Evolutionary conservation across 1,284 basidiomycete genomes (phyloP).

Genomic region (Cerrena zonata): DNA sequence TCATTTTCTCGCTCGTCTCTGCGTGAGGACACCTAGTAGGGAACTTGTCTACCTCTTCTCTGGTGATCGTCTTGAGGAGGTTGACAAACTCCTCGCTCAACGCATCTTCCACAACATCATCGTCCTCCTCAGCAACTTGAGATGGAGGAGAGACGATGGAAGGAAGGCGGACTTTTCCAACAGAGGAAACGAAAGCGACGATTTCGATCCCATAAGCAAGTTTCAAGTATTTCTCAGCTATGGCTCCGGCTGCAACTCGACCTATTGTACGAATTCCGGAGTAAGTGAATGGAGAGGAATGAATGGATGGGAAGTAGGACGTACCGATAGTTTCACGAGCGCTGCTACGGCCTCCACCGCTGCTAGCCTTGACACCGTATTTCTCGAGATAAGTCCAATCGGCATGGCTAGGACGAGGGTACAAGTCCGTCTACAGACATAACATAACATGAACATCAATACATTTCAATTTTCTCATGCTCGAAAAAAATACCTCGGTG

Average conservation of each 20-base stretch:
- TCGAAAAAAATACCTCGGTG: conserved; percentile 53
- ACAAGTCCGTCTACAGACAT: conserved; percentile 71
- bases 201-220: conserved; percentile 88
- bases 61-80: conserved; percentile 75
- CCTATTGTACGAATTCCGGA: conserved; percentile 41
- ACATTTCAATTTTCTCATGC: no score
- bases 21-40: conserved; percentile 87
- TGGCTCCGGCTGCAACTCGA: conserved; percentile 94
- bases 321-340: conserved; percentile 98
- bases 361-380: conserved; percentile 95
- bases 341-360: conserved; percentile 89
- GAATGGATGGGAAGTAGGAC: conserved; percentile 7
- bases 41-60: conserved; percentile 85
- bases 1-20: conserved; percentile 87
- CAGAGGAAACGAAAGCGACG: conserved; percentile 93
- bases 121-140: conserved; percentile 35
- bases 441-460: no score
- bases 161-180: conserved; percentile 86
- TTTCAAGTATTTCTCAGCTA: conserved; percentile 94
- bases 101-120: conserved; percentile 73
- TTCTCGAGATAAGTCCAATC: conserved; percentile 99
- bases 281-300: neutral
- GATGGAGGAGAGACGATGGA: conserved; percentile 39
- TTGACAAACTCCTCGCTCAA: conserved; percentile 80
- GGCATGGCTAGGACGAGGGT: conserved; percentile 94